Percentiles rank a stretch among this genome's conserved stretches.
Evolutionary conservation across 495 filamentous ascomycete species (phyloP).

Genomic region (Annulohypoxylon nitens): DNA sequence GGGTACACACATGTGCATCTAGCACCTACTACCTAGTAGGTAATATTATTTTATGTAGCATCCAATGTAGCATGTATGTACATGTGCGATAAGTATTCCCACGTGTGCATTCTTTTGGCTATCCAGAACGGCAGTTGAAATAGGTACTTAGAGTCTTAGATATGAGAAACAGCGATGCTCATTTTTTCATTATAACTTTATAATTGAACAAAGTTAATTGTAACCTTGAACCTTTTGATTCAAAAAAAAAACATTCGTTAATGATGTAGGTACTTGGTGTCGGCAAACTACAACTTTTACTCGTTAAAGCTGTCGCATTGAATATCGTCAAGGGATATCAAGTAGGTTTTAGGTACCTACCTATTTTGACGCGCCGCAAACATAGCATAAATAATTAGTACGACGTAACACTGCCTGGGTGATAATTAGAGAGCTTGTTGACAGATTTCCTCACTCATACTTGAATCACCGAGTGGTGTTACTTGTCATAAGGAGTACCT

Average conservation of each 20-base stretch:
- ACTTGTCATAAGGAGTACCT: neutral
- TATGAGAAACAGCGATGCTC: neutral
- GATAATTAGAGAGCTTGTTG: constrained; percentile 28
- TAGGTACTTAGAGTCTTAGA: neutral
- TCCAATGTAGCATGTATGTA: neutral
- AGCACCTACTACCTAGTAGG: neutral
- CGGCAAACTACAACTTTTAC: no score
- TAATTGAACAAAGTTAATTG: neutral
- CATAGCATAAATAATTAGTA: constrained; percentile 22
- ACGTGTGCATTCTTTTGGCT: constrained; percentile 11
- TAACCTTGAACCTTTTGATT: neutral
- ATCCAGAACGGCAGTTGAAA: neutral
- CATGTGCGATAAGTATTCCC: neutral
- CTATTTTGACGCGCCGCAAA: neutral
- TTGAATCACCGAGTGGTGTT: neutral
- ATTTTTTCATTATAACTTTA: neutral
- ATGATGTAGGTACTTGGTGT: no score
- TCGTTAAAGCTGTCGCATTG: no score
- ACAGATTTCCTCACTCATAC: constrained; percentile 35
- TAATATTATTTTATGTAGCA: neutral
- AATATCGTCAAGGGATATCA: no score
- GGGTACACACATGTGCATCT: neutral
- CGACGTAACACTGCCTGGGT: constrained; percentile 25
- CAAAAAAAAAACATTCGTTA: no score
- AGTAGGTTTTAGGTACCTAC: neutral